Evolutionary conservation across 2,329 filamentous ascomycete species (phyloP).

Genomic region (Alternaria sp.): DNA sequence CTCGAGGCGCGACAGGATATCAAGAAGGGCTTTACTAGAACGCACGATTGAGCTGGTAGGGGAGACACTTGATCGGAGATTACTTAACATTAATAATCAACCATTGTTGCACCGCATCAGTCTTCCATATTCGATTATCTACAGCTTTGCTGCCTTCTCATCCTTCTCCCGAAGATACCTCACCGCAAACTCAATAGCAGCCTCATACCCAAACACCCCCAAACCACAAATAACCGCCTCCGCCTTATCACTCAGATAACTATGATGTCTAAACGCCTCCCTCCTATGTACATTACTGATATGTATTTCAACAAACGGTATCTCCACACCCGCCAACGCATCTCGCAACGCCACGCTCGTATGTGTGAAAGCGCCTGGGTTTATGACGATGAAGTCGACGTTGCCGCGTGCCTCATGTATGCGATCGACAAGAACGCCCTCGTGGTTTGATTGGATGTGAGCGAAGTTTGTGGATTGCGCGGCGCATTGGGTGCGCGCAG

Average conservation of each 20-base stretch:
- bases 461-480: conserved; percentile 59
- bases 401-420: conserved; percentile 69
- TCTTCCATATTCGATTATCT: neutral
- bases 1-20: conserved; percentile 38
- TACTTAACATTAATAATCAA: neutral
- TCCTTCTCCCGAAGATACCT: conserved; percentile 27
- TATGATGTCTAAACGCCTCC: conserved; percentile 72
- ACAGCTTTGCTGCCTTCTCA: neutral
- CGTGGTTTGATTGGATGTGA: conserved; percentile 77
- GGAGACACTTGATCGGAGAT: neutral
- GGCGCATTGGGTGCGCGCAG: conserved; percentile 58
- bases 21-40: conserved; percentile 1
- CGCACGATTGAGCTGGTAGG: neutral
- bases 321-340: conserved; percentile 69
- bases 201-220: conserved; percentile 56
- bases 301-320: conserved; percentile 81
- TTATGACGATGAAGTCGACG: conserved; percentile 74
- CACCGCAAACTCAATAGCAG: conserved; percentile 53
- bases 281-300: conserved; percentile 76
- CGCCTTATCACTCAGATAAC: conserved; percentile 78
- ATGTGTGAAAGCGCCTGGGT: conserved; percentile 77
- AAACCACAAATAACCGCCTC: conserved; percentile 74
- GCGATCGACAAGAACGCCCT: conserved; percentile 75
- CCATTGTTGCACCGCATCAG: neutral
- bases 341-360: conserved; percentile 79